Evolutionary conservation across 2,329 filamentous ascomycete species (phyloP).

Genomic region (Fusarium citri): DNA sequence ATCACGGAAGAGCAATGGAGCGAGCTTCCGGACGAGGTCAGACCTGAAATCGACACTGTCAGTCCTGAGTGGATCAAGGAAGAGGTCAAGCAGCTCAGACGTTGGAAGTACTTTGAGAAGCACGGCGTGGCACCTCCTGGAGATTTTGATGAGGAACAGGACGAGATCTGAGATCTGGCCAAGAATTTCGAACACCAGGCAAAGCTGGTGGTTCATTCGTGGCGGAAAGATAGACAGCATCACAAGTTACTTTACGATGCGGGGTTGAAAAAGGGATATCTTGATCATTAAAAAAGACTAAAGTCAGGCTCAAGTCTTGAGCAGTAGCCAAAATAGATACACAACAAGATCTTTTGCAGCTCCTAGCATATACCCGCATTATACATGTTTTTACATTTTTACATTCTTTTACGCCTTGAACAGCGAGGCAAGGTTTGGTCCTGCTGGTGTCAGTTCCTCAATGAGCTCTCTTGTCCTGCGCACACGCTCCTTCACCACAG

Average conservation of each 20-base stretch:
- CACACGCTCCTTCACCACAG: constrained; percentile 64
- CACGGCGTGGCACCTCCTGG: constrained; percentile 42
- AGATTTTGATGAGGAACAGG: constrained; percentile 42
- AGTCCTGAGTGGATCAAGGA: constrained; percentile 39
- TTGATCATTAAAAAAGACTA: constrained; percentile 37
- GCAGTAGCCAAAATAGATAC: constrained; percentile 30
- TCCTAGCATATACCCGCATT: constrained; percentile 7
- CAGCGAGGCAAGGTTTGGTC: constrained; percentile 49
- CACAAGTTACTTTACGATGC: neutral
- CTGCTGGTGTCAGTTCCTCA: constrained; percentile 59
- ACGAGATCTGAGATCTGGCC: constrained; percentile 19
- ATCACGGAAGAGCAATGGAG: constrained; percentile 49
- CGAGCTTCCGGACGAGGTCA: constrained; percentile 47
- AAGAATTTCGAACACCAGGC: neutral
- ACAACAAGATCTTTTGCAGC: constrained; percentile 29
- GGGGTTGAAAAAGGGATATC: constrained; percentile 10
- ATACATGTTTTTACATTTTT: constrained; percentile 7
- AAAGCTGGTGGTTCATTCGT: neutral
- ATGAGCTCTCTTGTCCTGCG: constrained; percentile 64
- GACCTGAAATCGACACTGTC: constrained; percentile 42
- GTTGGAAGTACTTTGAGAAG: constrained; percentile 47
- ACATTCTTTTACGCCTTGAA: constrained; percentile 55
- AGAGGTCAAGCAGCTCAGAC: constrained; percentile 42
- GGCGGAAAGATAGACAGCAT: neutral
- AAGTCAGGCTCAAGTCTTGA: constrained; percentile 18